These are phyloP conservation scores for Penicillium hordei DNA, from an alignment of 2,329 filamentous ascomycete species.

Conservation along the genomic window DNA sequence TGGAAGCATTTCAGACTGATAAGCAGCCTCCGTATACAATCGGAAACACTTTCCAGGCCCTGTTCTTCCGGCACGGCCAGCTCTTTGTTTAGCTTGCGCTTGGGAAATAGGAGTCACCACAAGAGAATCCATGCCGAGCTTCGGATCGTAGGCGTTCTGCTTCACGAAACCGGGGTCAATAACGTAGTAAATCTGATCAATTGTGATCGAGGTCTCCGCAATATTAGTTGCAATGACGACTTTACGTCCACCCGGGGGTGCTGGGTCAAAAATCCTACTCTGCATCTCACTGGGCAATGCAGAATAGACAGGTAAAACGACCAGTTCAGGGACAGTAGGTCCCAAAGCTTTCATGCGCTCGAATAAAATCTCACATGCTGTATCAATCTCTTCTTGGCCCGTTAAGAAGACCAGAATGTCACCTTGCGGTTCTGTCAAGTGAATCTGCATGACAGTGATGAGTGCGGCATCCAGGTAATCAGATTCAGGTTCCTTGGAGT, in stretches of 20 bases:
- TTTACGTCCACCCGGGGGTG: conserved; percentile 80
- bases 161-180: conserved; percentile 97
- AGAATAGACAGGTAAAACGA: conserved; percentile 95
- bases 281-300: conserved; percentile 92
- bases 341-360: conserved; percentile 97
- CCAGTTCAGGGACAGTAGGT: conserved; percentile 82
- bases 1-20: conserved; percentile 94
- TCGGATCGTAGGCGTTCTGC: conserved; percentile 94
- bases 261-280: conserved; percentile 89
- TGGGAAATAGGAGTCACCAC: conserved; percentile 96
- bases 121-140: conserved; percentile 95
- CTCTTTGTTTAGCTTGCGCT: conserved; percentile 91
- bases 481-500: conserved; percentile 89
- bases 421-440: conserved; percentile 84
- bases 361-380: conserved; percentile 83
- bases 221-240: conserved; percentile 98
- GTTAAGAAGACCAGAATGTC: conserved; percentile 98
- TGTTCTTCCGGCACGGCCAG: conserved; percentile 88
- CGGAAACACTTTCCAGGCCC: conserved; percentile 96
- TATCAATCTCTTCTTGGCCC: conserved; percentile 97
- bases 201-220: conserved; percentile 95
- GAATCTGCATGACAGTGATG: conserved; percentile 98
- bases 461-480: conserved; percentile 93
- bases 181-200: conserved; percentile 96
- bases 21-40: conserved; percentile 91